phyloP scores from a whole-genome alignment of 768 basidiomycete species.

The Pleurotus tuber-regium region DNA sequence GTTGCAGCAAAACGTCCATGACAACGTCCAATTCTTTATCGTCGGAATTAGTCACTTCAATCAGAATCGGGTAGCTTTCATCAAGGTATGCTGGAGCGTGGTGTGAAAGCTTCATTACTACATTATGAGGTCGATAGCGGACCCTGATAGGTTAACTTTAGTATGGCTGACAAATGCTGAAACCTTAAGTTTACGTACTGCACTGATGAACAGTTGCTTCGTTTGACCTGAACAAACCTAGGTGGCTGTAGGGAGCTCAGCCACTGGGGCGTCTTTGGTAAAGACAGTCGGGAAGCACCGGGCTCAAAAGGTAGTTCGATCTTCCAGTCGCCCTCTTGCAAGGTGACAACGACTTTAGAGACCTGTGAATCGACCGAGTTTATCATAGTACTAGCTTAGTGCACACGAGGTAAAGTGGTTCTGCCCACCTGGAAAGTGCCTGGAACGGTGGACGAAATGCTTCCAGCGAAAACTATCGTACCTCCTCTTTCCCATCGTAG shows the following conservation, averaged over 20 bases:
- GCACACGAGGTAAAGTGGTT: too few relatives aligned
- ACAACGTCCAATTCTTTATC: conserved; percentile 63
- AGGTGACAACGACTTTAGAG: conserved; percentile 43
- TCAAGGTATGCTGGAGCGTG: conserved; percentile 72
- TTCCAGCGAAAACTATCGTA: conserved; percentile 60
- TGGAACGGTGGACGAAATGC: conserved; percentile 48
- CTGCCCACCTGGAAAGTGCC: conserved; percentile 51
- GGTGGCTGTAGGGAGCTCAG: conserved; percentile 52
- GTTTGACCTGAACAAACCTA: conserved; percentile 49
- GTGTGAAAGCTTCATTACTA: conserved; percentile 57
- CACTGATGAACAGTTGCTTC: conserved; percentile 44
- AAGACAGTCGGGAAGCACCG: conserved; percentile 31
- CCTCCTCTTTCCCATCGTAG: conserved; percentile 60
- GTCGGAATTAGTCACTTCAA: conserved; percentile 74
- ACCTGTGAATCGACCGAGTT: conserved; percentile 34
- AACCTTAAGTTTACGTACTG: conserved; percentile 34
- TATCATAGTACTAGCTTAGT: too few relatives aligned
- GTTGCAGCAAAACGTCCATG: conserved; percentile 78
- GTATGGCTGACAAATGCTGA: conserved; percentile 4
- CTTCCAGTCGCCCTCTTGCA: conserved; percentile 65
- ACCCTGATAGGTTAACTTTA: conserved; percentile 39
- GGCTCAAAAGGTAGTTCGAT: conserved; percentile 60
- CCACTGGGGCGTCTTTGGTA: conserved; percentile 45
- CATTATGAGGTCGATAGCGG: conserved; percentile 56
- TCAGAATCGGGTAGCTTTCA: conserved; percentile 72